Evolutionary conservation across 129 eudicot species (phyloP).

Genomic region (Pittosporum tobira): DNA sequence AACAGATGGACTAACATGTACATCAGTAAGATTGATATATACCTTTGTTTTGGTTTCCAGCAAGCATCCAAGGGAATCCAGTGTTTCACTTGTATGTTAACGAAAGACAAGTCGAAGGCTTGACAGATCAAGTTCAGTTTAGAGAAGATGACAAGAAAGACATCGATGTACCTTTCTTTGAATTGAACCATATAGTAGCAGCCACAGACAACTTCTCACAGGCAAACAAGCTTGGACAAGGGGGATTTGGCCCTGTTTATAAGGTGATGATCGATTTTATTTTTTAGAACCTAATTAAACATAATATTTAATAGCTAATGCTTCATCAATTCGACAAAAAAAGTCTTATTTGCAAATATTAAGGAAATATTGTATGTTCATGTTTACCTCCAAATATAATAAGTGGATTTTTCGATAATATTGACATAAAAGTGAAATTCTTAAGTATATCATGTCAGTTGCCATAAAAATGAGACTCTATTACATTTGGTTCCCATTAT

Average conservation of each 20-base stretch:
- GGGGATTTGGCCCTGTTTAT: constrained; percentile 47
- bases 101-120: constrained; percentile 13
- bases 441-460: too few relatives aligned
- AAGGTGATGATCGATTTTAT: constrained; percentile 20
- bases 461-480: too few relatives aligned
- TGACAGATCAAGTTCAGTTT: constrained; percentile 15
- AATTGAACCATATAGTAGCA: constrained; percentile 22
- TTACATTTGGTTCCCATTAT: too few relatives aligned
- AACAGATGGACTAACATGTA: too few relatives aligned
- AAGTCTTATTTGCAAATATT: too few relatives aligned
- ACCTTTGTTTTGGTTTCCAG: constrained; percentile 2
- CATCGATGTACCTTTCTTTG: constrained; percentile 31
- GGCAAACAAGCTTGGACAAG: constrained; percentile 39
- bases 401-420: too few relatives aligned
- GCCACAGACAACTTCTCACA: constrained; percentile 38
- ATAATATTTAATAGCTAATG: not conserved
- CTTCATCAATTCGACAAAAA: too few relatives aligned
- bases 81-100: constrained; percentile 4
- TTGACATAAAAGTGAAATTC: too few relatives aligned
- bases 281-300: not conserved
- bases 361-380: too few relatives aligned
- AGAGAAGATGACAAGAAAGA: constrained; percentile 25
- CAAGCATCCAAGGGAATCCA: not conserved
- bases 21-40: not conserved
- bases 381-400: too few relatives aligned